Percentiles rank a stretch among this genome's conserved stretches.
Evolutionary conservation across 441 rosid genomes (phyloP).

Genomic region (Populus hybrid): DNA sequence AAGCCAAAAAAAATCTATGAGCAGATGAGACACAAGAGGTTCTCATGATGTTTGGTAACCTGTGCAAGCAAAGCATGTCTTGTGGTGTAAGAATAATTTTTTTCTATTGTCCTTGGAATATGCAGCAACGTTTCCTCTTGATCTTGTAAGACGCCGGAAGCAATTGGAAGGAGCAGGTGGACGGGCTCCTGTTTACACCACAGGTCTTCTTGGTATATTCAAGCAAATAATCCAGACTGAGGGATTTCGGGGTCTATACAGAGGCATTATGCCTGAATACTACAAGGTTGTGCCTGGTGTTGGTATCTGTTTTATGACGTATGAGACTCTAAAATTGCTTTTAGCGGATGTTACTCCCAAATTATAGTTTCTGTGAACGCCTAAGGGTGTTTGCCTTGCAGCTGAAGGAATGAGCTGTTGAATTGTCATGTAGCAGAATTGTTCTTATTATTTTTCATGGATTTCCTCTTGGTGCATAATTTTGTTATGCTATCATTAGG

Average conservation of each 20-base stretch:
- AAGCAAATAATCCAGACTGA: slow-evolving; percentile 65
- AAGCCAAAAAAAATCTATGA: not conserved
- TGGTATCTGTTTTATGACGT: slow-evolving; percentile 93
- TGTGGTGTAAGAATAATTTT: not conserved
- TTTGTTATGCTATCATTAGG: slow-evolving; percentile 23
- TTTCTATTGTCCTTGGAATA: slow-evolving; percentile 12
- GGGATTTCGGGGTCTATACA: slow-evolving; percentile 72
- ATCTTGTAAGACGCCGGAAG: slow-evolving; percentile 86
- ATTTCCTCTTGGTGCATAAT: slow-evolving; percentile 25
- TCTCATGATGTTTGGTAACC: not conserved
- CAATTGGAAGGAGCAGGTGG: slow-evolving; percentile 96
- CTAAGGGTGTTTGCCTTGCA: not conserved
- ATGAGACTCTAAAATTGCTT: slow-evolving; percentile 68
- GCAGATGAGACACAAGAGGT: not conserved
- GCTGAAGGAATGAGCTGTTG: not conserved
- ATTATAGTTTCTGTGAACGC: slow-evolving; percentile 19
- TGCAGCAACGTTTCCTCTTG: slow-evolving; percentile 89
- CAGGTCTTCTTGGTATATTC: slow-evolving; percentile 71
- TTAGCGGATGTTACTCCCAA: slow-evolving; percentile 47
- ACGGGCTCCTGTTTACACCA: slow-evolving; percentile 66
- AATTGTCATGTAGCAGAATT: slow-evolving; percentile 2
- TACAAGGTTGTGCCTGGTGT: slow-evolving; percentile 95
- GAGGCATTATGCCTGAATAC: slow-evolving; percentile 93
- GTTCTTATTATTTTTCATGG: not conserved
- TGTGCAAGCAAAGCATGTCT: not conserved